Conservation (phyloP, 805 yeast genomes). For the Candida ficus region DNA sequence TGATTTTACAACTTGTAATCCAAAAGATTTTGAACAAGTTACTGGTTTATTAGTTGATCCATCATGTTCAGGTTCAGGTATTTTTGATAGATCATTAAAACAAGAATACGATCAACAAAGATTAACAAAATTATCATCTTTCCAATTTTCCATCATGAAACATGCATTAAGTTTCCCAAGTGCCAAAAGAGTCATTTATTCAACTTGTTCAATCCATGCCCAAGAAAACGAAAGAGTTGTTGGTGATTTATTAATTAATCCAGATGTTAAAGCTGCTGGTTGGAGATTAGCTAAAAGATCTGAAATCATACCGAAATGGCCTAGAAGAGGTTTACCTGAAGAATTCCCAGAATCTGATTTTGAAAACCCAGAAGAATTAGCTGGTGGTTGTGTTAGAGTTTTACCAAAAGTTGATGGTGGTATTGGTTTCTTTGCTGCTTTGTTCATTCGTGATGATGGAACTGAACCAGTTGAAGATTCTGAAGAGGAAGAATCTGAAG, state of each 20-base stretch:
- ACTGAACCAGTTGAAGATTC: background rate
- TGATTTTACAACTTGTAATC: conserved; percentile 36
- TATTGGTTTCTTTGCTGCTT: conserved; percentile 97
- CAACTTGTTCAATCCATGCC: conserved; percentile 93
- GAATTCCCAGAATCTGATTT: conserved; percentile 50
- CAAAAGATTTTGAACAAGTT: conserved; percentile 55
- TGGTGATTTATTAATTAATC: conserved; percentile 64
- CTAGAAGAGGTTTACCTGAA: conserved; percentile 69
- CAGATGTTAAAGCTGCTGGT: conserved; percentile 56
- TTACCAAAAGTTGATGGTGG: conserved; percentile 91
- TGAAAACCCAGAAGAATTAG: conserved; percentile 46
- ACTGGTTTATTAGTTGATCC: conserved; percentile 92
- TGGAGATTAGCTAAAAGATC: conserved; percentile 62
- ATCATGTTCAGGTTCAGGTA: conserved; percentile 96
- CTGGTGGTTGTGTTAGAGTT: conserved; percentile 85
- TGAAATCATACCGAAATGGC: conserved; percentile 80
- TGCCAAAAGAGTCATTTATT: conserved; percentile 77
- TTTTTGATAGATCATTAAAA: conserved; percentile 60
- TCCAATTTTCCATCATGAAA: conserved; percentile 82
- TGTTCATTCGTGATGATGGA: conserved; percentile 52
- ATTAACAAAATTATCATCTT: conserved; percentile 69
- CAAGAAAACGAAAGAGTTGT: conserved; percentile 95
- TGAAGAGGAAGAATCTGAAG: background rate
- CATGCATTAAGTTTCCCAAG: conserved; percentile 83
- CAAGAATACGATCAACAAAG: conserved; percentile 48